Conservation (phyloP, 140 eudicot species). For the Erigeron philadelphicus region DNA sequence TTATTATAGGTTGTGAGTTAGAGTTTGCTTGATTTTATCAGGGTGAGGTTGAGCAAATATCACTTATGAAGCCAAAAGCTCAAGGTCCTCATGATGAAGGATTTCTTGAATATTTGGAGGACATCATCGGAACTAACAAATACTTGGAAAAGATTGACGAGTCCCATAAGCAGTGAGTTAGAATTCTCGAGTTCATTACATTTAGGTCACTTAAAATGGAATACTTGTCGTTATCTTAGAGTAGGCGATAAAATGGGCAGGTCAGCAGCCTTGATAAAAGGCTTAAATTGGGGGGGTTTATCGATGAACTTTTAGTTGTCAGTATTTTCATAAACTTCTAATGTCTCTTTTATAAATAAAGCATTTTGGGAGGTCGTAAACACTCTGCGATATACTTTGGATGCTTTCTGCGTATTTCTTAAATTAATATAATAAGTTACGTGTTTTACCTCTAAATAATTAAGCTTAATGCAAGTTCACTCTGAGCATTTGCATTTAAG, state of each 20-base stretch:
- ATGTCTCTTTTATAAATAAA: no score
- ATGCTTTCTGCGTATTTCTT: no score
- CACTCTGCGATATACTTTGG: no score
- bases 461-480: no score
- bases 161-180: conserved; percentile 72
- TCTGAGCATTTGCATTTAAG: no score
- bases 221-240: neutral
- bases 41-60: conserved; percentile 99
- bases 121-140: conserved; percentile 82
- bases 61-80: conserved; percentile 79
- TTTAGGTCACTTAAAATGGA: neutral
- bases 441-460: no score
- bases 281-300: neutral
- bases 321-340: no score
- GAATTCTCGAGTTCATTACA: conserved; percentile 6
- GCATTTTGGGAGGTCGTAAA: no score
- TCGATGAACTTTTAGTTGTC: no score
- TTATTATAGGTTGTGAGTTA: neutral
- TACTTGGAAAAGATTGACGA: conserved; percentile 75
- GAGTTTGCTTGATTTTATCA: conserved; percentile 21
- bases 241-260: neutral
- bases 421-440: no score
- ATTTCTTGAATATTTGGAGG: conserved; percentile 90
- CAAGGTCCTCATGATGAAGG: conserved; percentile 69
- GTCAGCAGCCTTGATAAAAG: neutral